Evolutionary conservation across 805 yeast species (phyloP).

Genomic region (Lipomyces orientalis): DNA sequence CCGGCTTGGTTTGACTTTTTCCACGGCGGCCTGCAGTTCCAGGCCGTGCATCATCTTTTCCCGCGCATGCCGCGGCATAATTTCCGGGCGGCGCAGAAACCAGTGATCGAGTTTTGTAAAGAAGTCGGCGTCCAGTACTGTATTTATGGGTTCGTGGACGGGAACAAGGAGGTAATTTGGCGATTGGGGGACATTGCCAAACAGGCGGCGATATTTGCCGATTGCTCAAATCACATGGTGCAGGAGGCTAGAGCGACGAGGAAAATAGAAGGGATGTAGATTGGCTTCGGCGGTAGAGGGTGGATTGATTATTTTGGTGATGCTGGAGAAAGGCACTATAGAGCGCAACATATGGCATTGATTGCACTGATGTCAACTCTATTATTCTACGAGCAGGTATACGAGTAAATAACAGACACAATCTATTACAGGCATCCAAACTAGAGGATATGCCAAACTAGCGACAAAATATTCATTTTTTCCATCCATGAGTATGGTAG

Average conservation of each 20-base stretch:
- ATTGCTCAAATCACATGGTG: constrained; percentile 69
- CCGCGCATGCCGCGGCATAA: constrained; percentile 91
- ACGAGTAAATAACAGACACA: too few species aligned
- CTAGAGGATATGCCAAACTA: too few species aligned
- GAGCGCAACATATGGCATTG: too few species aligned
- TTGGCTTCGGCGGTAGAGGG: too few species aligned
- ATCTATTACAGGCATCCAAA: too few species aligned
- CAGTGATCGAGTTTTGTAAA: constrained; percentile 74
- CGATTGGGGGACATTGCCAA: constrained; percentile 76
- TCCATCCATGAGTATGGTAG: too few species aligned
- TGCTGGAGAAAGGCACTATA: too few species aligned
- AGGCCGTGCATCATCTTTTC: constrained; percentile 86
- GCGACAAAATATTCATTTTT: too few species aligned
- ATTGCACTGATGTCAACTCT: too few species aligned
- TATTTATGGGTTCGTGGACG: constrained; percentile 81
- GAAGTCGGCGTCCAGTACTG: constrained; percentile 79
- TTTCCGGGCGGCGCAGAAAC: constrained; percentile 73
- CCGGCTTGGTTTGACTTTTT: constrained; percentile 90
- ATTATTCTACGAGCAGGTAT: too few species aligned
- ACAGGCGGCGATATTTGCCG: constrained; percentile 77
- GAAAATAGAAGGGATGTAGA: background rate
- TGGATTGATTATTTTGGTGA: background rate
- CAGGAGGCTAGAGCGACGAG: constrained; percentile 50
- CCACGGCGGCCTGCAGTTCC: constrained; percentile 93
- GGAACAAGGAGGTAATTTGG: constrained; percentile 72